Percentiles rank a stretch among this genome's conserved stretches.
Conservation (phyloP, 2,329 filamentous ascomycete genomes). For the Colletotrichum echinochloae region DNA sequence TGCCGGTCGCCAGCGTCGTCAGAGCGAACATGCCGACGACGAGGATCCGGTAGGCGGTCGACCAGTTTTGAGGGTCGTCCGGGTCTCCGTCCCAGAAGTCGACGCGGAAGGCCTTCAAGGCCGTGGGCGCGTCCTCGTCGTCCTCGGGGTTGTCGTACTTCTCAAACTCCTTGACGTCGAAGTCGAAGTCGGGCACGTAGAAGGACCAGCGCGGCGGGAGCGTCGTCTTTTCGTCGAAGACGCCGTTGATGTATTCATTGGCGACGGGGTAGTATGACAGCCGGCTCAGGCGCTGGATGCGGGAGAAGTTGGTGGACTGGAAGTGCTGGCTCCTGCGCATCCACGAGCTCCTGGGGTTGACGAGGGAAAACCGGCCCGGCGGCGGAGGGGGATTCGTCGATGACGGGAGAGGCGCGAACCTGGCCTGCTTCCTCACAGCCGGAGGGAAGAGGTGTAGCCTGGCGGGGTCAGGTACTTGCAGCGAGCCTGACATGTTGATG, state of each 20-base stretch:
- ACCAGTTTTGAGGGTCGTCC: conserved; percentile 58
- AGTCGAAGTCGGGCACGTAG: conserved; percentile 42
- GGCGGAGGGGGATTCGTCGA: conserved; percentile 23
- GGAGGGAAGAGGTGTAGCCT: conserved; percentile 28
- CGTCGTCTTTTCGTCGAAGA: conserved; percentile 41
- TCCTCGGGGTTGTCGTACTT: conserved; percentile 11
- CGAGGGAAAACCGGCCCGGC: conserved; percentile 10
- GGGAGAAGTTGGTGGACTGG: conserved; percentile 12
- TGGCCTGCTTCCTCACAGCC: conserved; percentile 34
- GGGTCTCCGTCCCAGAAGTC: conserved; percentile 67
- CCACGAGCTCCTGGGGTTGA: conserved; percentile 36
- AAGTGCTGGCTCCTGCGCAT: conserved; percentile 34
- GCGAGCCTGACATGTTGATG: conserved; percentile 18
- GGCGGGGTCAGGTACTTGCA: conserved; percentile 33
- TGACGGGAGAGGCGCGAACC: conserved; percentile 36
- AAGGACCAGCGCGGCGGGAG: conserved; percentile 41
- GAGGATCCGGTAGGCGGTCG: conserved; percentile 17
- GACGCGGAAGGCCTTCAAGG: conserved; percentile 62
- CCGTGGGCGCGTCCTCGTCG: conserved; percentile 6
- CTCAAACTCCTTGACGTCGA: conserved; percentile 38
- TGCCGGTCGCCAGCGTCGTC: conserved; percentile 33
- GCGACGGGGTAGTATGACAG: conserved; percentile 39
- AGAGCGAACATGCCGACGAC: conserved; percentile 36
- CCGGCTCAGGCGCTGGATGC: conserved; percentile 30
- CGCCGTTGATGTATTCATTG: conserved; percentile 40